Conservation (phyloP, 352 stramenopile genomes). For the Plasmopara halstedii region DNA sequence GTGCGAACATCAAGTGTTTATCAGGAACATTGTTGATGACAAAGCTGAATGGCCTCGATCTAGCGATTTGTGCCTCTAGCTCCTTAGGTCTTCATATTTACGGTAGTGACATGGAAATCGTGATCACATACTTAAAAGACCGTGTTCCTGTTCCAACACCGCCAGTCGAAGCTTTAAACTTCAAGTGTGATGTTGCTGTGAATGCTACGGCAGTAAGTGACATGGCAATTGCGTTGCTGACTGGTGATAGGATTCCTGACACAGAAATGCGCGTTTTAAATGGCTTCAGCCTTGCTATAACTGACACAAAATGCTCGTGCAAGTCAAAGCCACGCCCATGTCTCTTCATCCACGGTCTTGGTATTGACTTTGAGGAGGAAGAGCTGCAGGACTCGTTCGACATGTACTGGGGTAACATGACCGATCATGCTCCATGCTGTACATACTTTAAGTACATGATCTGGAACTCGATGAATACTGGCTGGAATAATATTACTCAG, state of each 20-base stretch:
- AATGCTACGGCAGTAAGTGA: slow-evolving; percentile 16
- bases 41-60: slow-evolving; percentile 19
- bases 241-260: slow-evolving; percentile 14
- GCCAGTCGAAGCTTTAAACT: no score
- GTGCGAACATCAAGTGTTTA: slow-evolving; percentile 21
- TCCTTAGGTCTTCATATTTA: slow-evolving; percentile 15
- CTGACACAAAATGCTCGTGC: slow-evolving; percentile 19
- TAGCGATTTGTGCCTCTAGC: slow-evolving; percentile 22
- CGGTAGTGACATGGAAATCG: slow-evolving; percentile 25
- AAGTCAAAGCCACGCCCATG: slow-evolving; percentile 28
- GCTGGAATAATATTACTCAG: slow-evolving; percentile 29
- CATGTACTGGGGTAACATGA: slow-evolving; percentile 33
- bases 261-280: slow-evolving; percentile 11
- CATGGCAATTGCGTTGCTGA: slow-evolving; percentile 19
- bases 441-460: slow-evolving; percentile 34
- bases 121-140: slow-evolving; percentile 16
- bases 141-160: slow-evolving; percentile 15
- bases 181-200: slow-evolving; percentile 11
- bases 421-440: slow-evolving; percentile 37
- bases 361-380: slow-evolving; percentile 12
- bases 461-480: slow-evolving; percentile 28
- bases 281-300: slow-evolving; percentile 1
- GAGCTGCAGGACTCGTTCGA: slow-evolving; percentile 23
- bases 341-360: slow-evolving; percentile 39
- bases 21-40: slow-evolving; percentile 24